Conservation (phyloP, 1,284 basidiomycete genomes). For the Chalciporus piperatoides region DNA sequence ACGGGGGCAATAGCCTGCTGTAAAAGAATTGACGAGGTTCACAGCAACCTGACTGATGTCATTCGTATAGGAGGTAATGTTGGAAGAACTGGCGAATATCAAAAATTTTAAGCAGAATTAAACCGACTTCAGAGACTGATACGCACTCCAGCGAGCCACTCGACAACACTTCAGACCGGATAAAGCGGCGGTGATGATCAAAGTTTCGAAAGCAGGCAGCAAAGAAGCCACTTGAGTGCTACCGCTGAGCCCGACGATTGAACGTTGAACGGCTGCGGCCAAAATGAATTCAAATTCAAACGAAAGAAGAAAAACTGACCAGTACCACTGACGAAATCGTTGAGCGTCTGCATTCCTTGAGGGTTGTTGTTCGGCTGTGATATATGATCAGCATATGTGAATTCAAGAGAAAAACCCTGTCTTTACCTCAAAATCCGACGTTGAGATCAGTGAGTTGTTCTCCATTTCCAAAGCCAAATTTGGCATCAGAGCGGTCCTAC, state of each 20-base stretch:
- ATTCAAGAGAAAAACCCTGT: neutral
- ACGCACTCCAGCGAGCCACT: constrained; percentile 52
- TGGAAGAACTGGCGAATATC: constrained; percentile 47
- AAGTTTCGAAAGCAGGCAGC: constrained; percentile 56
- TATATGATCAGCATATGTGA: constrained; percentile 4
- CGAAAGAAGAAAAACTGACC: constrained; percentile 31
- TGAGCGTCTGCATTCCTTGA: constrained; percentile 61
- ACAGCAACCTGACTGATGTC: constrained; percentile 70
- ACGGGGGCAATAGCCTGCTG: constrained; percentile 58
- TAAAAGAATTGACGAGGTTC: constrained; percentile 67
- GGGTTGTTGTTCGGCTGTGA: constrained; percentile 58
- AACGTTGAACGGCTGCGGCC: constrained; percentile 46
- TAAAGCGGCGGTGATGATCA: constrained; percentile 57
- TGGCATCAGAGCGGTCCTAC: constrained; percentile 58
- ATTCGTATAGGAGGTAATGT: constrained; percentile 62
- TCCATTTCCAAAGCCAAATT: constrained; percentile 57
- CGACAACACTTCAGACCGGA: constrained; percentile 63
- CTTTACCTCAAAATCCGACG: constrained; percentile 47
- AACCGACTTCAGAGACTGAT: neutral
- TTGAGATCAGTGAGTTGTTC: constrained; percentile 50
- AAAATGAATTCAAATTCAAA: neutral
- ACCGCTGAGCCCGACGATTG: constrained; percentile 55
- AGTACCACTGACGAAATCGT: constrained; percentile 65
- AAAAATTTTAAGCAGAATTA: neutral
- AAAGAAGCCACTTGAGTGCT: constrained; percentile 65